Conservation (phyloP, 2,329 filamentous ascomycete species). For the Beauveria sp. region DNA sequence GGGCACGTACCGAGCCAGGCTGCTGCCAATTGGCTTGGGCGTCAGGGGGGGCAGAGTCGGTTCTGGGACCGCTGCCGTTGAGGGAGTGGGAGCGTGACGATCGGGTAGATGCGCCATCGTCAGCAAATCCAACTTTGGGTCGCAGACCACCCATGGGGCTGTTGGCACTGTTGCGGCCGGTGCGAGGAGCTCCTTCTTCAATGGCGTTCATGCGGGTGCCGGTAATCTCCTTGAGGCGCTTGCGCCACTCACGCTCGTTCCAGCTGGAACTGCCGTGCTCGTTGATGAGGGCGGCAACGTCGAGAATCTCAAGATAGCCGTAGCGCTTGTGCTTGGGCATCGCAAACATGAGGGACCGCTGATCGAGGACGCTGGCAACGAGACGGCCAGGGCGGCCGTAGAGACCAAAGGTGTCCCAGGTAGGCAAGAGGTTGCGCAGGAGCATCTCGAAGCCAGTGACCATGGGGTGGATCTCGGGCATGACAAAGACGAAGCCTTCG, state of each 20-base stretch:
- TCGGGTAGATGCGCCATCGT: conserved; percentile 42
- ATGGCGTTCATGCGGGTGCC: conserved; percentile 65
- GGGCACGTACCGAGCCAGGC: conserved; percentile 24
- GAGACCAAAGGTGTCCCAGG: conserved; percentile 84
- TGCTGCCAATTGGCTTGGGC: conserved; percentile 29
- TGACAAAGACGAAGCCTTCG: conserved; percentile 95
- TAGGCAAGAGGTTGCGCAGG: conserved; percentile 84
- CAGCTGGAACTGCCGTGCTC: conserved; percentile 68
- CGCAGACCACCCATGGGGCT: conserved; percentile 40
- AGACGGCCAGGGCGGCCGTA: conserved; percentile 85
- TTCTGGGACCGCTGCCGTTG: conserved; percentile 35
- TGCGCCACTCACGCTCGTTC: conserved; percentile 86
- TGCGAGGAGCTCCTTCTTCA: conserved; percentile 38
- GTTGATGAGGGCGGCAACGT: conserved; percentile 74
- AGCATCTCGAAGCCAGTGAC: conserved; percentile 94
- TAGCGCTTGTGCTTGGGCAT: conserved; percentile 86
- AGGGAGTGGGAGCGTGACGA: conserved; percentile 46
- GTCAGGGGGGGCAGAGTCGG: conserved; percentile 44
- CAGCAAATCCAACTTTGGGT: conserved; percentile 49
- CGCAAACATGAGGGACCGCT: conserved; percentile 92
- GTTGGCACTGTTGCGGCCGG: conserved; percentile 48
- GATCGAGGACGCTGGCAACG: conserved; percentile 78
- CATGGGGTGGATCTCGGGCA: conserved; percentile 90
- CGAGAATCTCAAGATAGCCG: conserved; percentile 82
- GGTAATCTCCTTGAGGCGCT: conserved; percentile 80